Evolutionary conservation across 176 grass and related monocot species (phyloP).

Genomic region (Eragrostis nindensis): DNA sequence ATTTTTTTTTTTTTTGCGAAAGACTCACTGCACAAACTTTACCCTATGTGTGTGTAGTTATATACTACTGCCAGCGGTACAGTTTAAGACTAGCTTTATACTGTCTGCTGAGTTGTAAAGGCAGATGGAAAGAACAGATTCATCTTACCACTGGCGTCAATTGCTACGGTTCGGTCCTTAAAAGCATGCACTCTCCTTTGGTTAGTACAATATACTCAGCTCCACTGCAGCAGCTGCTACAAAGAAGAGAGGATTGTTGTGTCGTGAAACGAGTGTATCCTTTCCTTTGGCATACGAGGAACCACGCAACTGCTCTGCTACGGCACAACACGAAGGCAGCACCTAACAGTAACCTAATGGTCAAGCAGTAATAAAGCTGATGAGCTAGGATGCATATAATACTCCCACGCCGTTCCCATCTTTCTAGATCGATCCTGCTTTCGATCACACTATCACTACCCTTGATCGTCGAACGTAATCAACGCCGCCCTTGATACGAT

Average conservation of each 20-base stretch:
- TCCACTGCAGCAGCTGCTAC: too few relatives aligned
- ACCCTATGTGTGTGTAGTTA: too few relatives aligned
- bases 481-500: background rate
- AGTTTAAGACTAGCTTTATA: background rate
- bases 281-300: too few relatives aligned
- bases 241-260: background rate
- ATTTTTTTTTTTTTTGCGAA: too few relatives aligned
- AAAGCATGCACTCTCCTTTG: too few relatives aligned
- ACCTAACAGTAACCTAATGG: too few relatives aligned
- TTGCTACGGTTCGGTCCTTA: background rate
- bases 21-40: too few relatives aligned
- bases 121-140: background rate
- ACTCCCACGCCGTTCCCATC: background rate
- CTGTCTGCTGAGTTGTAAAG: background rate
- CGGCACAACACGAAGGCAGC: too few relatives aligned
- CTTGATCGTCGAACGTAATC: background rate
- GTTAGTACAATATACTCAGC: too few relatives aligned
- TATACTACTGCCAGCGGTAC: background rate
- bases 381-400: too few relatives aligned
- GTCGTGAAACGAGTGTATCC: background rate
- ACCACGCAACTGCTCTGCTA: too few relatives aligned
- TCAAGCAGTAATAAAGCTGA: too few relatives aligned
- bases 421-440: slow-evolving; percentile 19
- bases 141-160: background rate
- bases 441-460: background rate